phyloP scores from a whole-genome alignment of 2,329 filamentous ascomycete genomes.

The Diaporthe eres region DNA sequence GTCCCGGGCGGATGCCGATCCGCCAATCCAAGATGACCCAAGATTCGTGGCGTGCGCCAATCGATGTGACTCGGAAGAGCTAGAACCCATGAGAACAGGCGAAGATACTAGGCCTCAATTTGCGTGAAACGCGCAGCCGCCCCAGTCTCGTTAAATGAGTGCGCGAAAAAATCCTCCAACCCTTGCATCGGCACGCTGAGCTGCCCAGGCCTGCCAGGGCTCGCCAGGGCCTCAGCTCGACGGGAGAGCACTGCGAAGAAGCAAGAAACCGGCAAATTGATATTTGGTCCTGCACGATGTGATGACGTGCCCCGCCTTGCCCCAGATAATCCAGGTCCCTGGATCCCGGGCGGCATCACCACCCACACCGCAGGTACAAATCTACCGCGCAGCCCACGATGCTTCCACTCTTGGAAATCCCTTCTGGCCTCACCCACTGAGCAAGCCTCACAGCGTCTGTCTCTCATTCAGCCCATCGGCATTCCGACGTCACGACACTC shows the following conservation, averaged over 20 bases:
- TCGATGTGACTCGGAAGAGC: conserved; percentile 12
- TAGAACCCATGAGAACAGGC: conserved; percentile 21
- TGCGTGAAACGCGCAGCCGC: conserved; percentile 33
- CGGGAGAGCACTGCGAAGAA: conserved; percentile 10
- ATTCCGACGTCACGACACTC: conserved; percentile 37
- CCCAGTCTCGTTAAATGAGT: conserved; percentile 29
- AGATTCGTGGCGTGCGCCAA: conserved; percentile 18
- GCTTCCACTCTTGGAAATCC: not conserved
- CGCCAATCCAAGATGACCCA: conserved; percentile 29
- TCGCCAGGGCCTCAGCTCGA: not conserved
- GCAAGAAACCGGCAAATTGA: conserved; percentile 18
- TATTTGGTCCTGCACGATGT: conserved; percentile 21
- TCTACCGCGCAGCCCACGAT: conserved; percentile 20
- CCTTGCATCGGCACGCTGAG: conserved; percentile 19
- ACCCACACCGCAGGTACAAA: conserved; percentile 27
- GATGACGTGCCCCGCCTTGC: conserved; percentile 27
- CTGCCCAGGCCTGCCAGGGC: conserved; percentile 6
- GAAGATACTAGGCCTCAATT: conserved; percentile 26
- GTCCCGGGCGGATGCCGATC: conserved; percentile 28
- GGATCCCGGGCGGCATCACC: conserved; percentile 9
- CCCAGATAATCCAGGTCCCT: conserved; percentile 28
- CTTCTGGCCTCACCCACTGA: conserved; percentile 31
- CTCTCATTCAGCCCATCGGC: conserved; percentile 35
- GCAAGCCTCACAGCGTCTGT: conserved; percentile 36
- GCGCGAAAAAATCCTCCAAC: conserved; percentile 29